A percentile compares a stretch with the other conserved stretches of the same genome.
phyloP scores from a whole-genome alignment of 2,329 filamentous ascomycete genomes.

The Ambrosiella cleistominuta region DNA sequence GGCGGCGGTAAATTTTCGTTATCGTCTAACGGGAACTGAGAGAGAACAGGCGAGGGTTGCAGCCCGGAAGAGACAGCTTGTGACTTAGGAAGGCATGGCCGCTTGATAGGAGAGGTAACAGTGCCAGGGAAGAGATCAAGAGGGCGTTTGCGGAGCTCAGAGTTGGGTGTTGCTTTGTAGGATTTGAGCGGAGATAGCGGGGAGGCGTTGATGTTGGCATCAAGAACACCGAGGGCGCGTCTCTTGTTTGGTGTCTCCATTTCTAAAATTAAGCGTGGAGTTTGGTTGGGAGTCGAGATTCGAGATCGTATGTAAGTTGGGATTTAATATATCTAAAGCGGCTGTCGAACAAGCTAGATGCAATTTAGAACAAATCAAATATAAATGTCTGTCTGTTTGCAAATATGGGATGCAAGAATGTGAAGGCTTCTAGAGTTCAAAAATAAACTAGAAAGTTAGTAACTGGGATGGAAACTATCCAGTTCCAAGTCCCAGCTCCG shows the following conservation, averaged over 20 bases:
- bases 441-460: neutral
- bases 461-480: neutral
- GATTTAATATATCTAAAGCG: neutral
- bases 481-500: neutral
- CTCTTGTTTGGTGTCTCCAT: slow-evolving; percentile 13
- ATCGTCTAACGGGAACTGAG: slow-evolving; percentile 3
- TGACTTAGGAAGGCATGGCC: slow-evolving; percentile 3
- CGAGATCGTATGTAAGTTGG: neutral
- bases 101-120: neutral
- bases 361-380: neutral
- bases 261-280: neutral
- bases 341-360: neutral
- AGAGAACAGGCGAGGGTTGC: slow-evolving; percentile 8
- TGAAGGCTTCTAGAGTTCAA: neutral
- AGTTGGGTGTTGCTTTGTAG: slow-evolving; percentile 4
- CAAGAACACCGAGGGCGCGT: slow-evolving; percentile 13
- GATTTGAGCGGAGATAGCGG: slow-evolving; percentile 10
- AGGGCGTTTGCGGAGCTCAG: slow-evolving; percentile 2
- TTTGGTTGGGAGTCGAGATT: neutral
- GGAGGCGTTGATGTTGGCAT: slow-evolving; percentile 12
- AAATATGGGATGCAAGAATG: neutral
- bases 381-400: neutral
- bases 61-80: slow-evolving; percentile 5
- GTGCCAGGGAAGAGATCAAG: slow-evolving; percentile 7
- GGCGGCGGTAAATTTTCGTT: neutral